Conservation (phyloP, 371 early-diverging fungal species). For the Cokeromyces recurvatus region DNA sequence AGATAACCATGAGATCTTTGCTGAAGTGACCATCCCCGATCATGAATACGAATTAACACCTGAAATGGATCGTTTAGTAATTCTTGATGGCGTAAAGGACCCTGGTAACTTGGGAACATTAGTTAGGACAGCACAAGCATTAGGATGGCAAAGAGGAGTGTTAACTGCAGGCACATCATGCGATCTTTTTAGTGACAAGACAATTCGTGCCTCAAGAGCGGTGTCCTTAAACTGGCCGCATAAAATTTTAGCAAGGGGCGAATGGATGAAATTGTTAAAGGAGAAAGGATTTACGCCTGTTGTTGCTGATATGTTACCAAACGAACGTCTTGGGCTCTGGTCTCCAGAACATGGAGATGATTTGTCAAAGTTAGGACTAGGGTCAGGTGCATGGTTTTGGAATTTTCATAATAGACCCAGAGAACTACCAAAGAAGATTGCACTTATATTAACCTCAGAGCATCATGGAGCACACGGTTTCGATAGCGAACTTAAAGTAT, state of each 20-base stretch:
- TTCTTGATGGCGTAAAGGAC: slow-evolving; percentile 52
- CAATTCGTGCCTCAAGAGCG: slow-evolving; percentile 47
- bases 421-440: slow-evolving; percentile 36
- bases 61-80: slow-evolving; percentile 27
- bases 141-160: slow-evolving; percentile 50
- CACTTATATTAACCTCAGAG: slow-evolving; percentile 51
- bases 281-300: slow-evolving; percentile 39
- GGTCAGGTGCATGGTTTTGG: slow-evolving; percentile 34
- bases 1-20: slow-evolving; percentile 39
- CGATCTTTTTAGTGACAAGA: slow-evolving; percentile 53
- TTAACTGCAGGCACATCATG: slow-evolving; percentile 44
- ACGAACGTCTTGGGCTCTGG: slow-evolving; percentile 17
- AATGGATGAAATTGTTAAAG: slow-evolving; percentile 28
- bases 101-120: slow-evolving; percentile 53
- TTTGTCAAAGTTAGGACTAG: not conserved
- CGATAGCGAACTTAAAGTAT: slow-evolving; percentile 42
- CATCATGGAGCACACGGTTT: slow-evolving; percentile 43
- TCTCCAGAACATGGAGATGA: slow-evolving; percentile 17
- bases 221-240: slow-evolving; percentile 43
- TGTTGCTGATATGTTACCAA: slow-evolving; percentile 52
- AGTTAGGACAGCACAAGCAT: slow-evolving; percentile 47
- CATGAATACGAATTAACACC: not conserved
- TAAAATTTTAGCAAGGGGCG: slow-evolving; percentile 10
- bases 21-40: slow-evolving; percentile 31
- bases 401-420: slow-evolving; percentile 9